Base-by-base conservation (phyloP, 2,329 filamentous ascomycete species). In the Cladophialophora psammophila region DNA sequence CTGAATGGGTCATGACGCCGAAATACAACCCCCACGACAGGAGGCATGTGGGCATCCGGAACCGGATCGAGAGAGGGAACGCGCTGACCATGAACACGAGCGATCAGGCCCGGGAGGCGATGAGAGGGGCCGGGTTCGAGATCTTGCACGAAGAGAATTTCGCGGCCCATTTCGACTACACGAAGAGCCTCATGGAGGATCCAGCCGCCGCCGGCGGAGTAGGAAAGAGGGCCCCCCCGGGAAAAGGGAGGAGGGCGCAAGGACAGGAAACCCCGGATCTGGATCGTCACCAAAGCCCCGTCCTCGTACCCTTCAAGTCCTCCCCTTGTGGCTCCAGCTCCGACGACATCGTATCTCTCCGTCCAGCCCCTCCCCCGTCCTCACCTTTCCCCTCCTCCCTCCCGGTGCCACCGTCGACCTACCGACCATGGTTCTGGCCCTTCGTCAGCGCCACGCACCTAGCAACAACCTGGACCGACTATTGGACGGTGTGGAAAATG, bases 1-100 rank as follows among this genome's bases (percentile, higher is more conserved):
- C 71, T 32, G 75, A 77, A 57, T 75, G 75, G 75, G 72, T 77
- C 50, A 71, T 77, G 60, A 77, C 74, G 10, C 71, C 73, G 34
- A 65, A 59, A 12, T 76, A 71, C 45, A 72, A 77, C 65, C 67
- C 70, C 2, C 52, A 48, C 15, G 69, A 75, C 57, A 45, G 65
- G 7, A 26, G 64, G 9, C 75, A 77, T 61, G 63, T 71, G 12
- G 63, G 58, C 1, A 74, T 76, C 34, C 70, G 75, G 10, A 68
- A 73, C 15, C 67, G 69, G 1, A 72, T 77, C 31, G 76, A 77
- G 56, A 65, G 72, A 5, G 76, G 76, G 26, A 74, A 75, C 52
- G 74, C 70, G 5, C 69, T 77, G 42, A 61, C 67, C 8, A 74
- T 77, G 71, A 67, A 63, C n/a, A 71, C 70, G 2, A 63, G 64